phyloP scores from a whole-genome alignment of 2,329 filamentous ascomycete genomes.

The Sarocladium strictum region DNA sequence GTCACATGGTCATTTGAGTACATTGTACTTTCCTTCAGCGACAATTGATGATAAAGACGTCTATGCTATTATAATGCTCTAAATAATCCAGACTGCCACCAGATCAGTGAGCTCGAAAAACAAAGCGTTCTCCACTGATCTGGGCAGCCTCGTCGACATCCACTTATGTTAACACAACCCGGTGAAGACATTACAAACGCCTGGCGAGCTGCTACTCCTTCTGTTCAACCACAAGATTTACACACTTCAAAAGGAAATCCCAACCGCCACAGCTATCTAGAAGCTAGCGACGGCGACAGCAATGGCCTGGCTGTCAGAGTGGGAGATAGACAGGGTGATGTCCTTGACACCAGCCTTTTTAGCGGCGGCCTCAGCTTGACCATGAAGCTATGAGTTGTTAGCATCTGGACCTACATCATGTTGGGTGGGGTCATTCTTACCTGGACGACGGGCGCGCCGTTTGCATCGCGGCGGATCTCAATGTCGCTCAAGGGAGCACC shows the following conservation, averaged over 20 bases:
- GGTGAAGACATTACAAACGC: not conserved
- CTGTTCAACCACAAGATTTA: not conserved
- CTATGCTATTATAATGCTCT: conserved; percentile 9
- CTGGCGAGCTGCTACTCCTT: not conserved
- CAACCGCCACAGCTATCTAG: conserved; percentile 31
- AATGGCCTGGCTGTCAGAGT: conserved; percentile 89
- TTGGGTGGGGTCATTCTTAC: conserved; percentile 49
- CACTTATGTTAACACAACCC: not conserved
- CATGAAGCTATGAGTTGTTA: conserved; percentile 66
- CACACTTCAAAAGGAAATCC: conserved; percentile 1
- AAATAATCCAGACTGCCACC: not conserved
- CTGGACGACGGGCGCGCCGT: conserved; percentile 76
- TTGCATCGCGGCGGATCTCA: conserved; percentile 77
- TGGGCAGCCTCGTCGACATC: not conserved
- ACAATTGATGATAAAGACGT: too few relatives aligned
- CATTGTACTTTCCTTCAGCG: too few relatives aligned
- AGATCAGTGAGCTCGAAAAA: not conserved
- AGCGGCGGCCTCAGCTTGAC: conserved; percentile 77
- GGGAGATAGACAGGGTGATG: conserved; percentile 90
- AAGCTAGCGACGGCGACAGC: conserved; percentile 85
- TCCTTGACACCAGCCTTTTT: conserved; percentile 80
- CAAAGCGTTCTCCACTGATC: not conserved
- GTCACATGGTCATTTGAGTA: too few relatives aligned
- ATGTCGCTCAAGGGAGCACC: conserved; percentile 91
- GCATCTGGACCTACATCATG: not conserved